Conservation (phyloP, 2,329 filamentous ascomycete genomes). For the Ophiognomonia clavigignenti-juglandacearum region DNA sequence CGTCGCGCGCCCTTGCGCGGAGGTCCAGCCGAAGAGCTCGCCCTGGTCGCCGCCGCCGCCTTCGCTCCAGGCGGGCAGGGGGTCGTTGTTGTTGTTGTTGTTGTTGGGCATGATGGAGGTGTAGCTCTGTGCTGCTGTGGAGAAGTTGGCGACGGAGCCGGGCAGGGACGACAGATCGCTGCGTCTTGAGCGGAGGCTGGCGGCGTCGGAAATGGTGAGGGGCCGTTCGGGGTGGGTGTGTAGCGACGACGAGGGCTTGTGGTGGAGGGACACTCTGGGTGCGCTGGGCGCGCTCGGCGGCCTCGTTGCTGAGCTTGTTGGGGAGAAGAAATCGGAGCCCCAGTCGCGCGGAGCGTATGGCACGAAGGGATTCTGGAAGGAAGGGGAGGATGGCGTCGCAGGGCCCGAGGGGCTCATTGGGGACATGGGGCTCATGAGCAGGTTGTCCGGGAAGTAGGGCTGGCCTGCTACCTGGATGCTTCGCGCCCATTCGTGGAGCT, state of each 20-base stretch:
- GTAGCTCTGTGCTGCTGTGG: constrained; percentile 42
- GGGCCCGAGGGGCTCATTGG: constrained; percentile 50
- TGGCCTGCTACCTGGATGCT: constrained; percentile 43
- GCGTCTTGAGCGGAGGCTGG: constrained; percentile 55
- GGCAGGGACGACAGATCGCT: constrained; percentile 59
- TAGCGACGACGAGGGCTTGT: constrained; percentile 45
- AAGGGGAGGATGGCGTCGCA: constrained; percentile 48
- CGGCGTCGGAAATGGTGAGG: constrained; percentile 52
- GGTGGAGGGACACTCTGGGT: constrained; percentile 34
- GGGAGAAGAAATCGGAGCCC: constrained; percentile 32
- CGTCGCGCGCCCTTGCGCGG: constrained; percentile 53
- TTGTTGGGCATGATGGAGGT: constrained; percentile 48
- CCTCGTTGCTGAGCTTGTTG: no score
- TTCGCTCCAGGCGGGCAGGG: no score
- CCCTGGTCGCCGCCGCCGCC: no score
- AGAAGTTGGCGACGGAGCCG: constrained; percentile 37
- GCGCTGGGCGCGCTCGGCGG: constrained; percentile 37
- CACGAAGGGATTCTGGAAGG: constrained; percentile 50
- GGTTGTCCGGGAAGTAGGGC: constrained; percentile 33
- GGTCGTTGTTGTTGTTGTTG: constrained; percentile 55
- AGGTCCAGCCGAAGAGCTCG: constrained; percentile 52
- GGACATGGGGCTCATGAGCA: constrained; percentile 46
- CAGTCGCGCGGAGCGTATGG: constrained; percentile 35
- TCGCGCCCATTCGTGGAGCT: constrained; percentile 55
- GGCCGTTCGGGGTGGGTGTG: constrained; percentile 46